Evolutionary conservation across 257 asterid species (phyloP).

Genomic region (Nicotiana sylvestris): DNA sequence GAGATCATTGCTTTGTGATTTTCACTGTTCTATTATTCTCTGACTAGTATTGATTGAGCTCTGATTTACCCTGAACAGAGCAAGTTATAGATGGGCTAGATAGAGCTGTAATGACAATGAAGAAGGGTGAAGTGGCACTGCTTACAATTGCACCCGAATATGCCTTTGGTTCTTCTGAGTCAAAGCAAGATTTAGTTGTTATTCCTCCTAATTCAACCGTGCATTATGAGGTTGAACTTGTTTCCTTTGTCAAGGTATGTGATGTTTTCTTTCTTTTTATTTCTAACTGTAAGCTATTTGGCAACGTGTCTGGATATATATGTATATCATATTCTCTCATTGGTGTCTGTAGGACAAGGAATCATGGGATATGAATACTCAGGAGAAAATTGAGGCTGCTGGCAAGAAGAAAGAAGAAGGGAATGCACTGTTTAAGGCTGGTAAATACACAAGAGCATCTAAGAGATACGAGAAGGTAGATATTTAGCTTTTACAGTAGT

Average conservation of each 20-base stretch:
- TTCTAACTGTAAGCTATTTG: neutral
- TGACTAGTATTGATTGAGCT: neutral
- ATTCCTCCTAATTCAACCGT: conserved; percentile 67
- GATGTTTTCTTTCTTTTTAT: neutral
- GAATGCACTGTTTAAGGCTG: conserved; percentile 51
- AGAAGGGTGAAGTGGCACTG: conserved; percentile 55
- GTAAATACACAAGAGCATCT: conserved; percentile 53
- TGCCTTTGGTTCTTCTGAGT: conserved; percentile 54
- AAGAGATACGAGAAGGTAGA: conserved; percentile 70
- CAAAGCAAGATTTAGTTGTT: conserved; percentile 47
- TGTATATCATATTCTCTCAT: neutral
- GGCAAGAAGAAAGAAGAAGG: conserved; percentile 76
- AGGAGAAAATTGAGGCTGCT: conserved; percentile 63
- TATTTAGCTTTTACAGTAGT: neutral
- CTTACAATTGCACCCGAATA: conserved; percentile 58
- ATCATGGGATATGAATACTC: conserved; percentile 69
- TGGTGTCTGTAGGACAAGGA: conserved; percentile 50
- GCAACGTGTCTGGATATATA: neutral
- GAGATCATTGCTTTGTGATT: neutral
- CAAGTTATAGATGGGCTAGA: conserved; percentile 69
- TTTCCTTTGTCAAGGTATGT: conserved; percentile 57
- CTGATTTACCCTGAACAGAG: conserved; percentile 29
- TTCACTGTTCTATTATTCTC: neutral
- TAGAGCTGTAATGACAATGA: conserved; percentile 54
- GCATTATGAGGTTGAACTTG: conserved; percentile 54